phyloP scores from a whole-genome alignment of 371 early-diverging fungal genomes.

The Mucor velutinosus region DNA sequence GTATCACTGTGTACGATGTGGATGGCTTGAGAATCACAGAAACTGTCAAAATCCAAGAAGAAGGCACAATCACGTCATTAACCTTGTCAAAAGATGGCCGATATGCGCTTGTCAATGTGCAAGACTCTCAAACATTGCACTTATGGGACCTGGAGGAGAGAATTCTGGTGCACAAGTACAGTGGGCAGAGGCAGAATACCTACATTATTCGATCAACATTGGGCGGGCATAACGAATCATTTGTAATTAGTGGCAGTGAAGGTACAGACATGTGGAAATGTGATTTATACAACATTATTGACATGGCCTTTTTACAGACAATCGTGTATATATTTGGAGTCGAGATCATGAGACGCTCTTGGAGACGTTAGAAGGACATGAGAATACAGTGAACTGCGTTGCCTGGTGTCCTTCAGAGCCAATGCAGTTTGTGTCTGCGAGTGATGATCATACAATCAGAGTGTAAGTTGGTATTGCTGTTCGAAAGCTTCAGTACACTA shows the following conservation, averaged over 20 bases:
- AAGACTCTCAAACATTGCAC: slow-evolving; percentile 67
- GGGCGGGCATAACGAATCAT: slow-evolving; percentile 83
- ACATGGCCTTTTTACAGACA: slow-evolving; percentile 51
- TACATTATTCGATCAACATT: slow-evolving; percentile 93
- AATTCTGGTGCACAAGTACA: slow-evolving; percentile 70
- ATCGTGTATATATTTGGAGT: slow-evolving; percentile 89
- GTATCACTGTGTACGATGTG: slow-evolving; percentile 73
- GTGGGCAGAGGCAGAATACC: slow-evolving; percentile 83
- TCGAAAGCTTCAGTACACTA: neutral
- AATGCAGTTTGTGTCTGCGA: slow-evolving; percentile 86
- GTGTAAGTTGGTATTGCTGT: slow-evolving; percentile 62
- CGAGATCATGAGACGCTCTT: slow-evolving; percentile 76
- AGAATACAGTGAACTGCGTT: slow-evolving; percentile 83
- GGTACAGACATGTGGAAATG: slow-evolving; percentile 38
- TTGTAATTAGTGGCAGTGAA: slow-evolving; percentile 91
- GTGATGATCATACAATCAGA: slow-evolving; percentile 92
- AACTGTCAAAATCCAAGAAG: slow-evolving; percentile 62
- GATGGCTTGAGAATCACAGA: slow-evolving; percentile 10
- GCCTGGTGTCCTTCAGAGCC: slow-evolving; percentile 76
- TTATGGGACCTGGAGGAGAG: slow-evolving; percentile 85
- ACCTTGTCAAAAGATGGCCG: slow-evolving; percentile 71
- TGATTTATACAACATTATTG: neutral
- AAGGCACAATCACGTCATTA: slow-evolving; percentile 77
- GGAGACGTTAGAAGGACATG: slow-evolving; percentile 82
- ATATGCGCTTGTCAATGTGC: slow-evolving; percentile 76